Evolutionary conservation across 2,329 filamentous ascomycete genomes (phyloP).

Genomic region (Didymella keratinophila): DNA sequence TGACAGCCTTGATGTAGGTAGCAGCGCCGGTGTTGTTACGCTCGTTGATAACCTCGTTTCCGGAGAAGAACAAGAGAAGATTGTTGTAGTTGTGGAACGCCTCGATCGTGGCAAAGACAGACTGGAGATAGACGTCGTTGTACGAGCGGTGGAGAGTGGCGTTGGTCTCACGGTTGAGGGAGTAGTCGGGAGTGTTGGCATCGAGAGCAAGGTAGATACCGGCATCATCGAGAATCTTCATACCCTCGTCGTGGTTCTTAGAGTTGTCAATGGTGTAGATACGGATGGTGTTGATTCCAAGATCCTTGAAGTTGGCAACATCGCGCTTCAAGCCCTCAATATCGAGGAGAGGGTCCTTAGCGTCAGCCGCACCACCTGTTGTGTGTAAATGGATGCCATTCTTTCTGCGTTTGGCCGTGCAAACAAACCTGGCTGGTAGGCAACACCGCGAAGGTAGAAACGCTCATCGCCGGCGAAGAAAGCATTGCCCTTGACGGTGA

Average conservation of each 20-base stretch:
- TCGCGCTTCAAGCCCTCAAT: slow-evolving; percentile 74
- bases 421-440: slow-evolving; percentile 69
- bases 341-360: slow-evolving; percentile 78
- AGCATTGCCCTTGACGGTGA: slow-evolving; percentile 69
- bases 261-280: slow-evolving; percentile 94
- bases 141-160: slow-evolving; percentile 68
- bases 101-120: slow-evolving; percentile 81
- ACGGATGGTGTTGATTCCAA: slow-evolving; percentile 90
- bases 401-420: slow-evolving; percentile 51
- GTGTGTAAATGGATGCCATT: slow-evolving; percentile 20
- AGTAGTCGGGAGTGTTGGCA: slow-evolving; percentile 88
- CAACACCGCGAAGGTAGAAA: slow-evolving; percentile 67
- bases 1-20: slow-evolving; percentile 76
- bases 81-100: slow-evolving; percentile 84
- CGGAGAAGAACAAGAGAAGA: slow-evolving; percentile 82
- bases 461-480: slow-evolving; percentile 69
- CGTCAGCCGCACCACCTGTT: slow-evolving; percentile 52
- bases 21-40: slow-evolving; percentile 69
- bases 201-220: slow-evolving; percentile 93
- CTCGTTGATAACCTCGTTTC: slow-evolving; percentile 79
- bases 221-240: slow-evolving; percentile 79
- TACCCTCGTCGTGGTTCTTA: slow-evolving; percentile 81
- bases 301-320: slow-evolving; percentile 79
- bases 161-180: slow-evolving; percentile 78
- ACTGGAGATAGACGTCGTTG: slow-evolving; percentile 85